These are phyloP conservation scores for Kalmanozyma brasiliensis DNA, from an alignment of 1,284 basidiomycete genomes.

Conservation along the genomic window DNA sequence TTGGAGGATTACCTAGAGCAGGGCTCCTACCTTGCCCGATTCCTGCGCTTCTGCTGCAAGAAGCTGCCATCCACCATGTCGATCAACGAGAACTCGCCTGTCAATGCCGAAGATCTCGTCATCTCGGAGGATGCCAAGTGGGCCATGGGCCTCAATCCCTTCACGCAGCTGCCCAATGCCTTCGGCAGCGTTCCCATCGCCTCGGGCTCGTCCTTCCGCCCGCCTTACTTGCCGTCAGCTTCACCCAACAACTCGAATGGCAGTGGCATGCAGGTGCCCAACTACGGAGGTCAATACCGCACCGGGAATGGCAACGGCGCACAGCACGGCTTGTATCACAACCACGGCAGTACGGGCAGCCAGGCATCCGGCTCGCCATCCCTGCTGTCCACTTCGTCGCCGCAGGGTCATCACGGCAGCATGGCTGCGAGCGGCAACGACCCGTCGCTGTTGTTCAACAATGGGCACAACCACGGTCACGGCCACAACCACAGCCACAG, in stretches of 20 bases:
- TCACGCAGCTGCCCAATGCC: conserved; percentile 26
- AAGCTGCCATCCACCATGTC: conserved; percentile 51
- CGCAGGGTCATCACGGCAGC: conserved; percentile 13
- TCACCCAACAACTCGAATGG: conserved; percentile 18
- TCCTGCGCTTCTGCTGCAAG: conserved; percentile 50
- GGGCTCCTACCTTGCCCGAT: conserved; percentile 44
- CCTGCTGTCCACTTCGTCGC: conserved; percentile 27
- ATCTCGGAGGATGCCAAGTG: conserved; percentile 47
- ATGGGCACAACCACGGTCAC: conserved; percentile 5
- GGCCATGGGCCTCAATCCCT: conserved; percentile 48
- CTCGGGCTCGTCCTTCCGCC: conserved; percentile 11
- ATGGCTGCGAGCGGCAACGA: conserved; percentile 8
- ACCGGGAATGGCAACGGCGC: conserved; percentile 14
- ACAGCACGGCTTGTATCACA: conserved; percentile 31
- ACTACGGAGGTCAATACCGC: conserved; percentile 10
- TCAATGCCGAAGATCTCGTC: conserved; percentile 45
- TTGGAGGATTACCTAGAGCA: conserved; percentile 46
- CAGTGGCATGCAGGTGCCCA: conserved; percentile 11
- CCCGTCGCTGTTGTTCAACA: conserved; percentile 18
- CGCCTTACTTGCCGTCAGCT: conserved; percentile 15
- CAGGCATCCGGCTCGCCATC: conserved; percentile 36
- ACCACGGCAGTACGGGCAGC: conserved; percentile 10
- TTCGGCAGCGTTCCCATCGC: conserved; percentile 3
- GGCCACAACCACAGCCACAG: conserved; percentile 7
- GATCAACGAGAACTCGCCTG: conserved; percentile 53